Base-by-base conservation (phyloP, 495 filamentous ascomycete species). In the Podospora fimiseda region DNA sequence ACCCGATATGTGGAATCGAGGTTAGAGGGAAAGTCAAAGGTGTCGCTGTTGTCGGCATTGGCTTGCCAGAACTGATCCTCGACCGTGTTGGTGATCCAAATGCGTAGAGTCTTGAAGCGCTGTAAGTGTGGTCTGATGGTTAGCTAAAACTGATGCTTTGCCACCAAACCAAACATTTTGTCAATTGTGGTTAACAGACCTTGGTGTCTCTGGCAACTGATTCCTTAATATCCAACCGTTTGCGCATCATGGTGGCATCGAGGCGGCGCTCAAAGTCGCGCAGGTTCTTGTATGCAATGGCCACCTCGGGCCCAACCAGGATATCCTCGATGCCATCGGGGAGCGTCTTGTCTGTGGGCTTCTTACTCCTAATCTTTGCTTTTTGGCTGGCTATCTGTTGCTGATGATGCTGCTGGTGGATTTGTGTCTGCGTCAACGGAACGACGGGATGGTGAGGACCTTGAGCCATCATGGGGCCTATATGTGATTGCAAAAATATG, bases 61-160 rank as follows among this genome's bases (percentile, higher is more conserved):
- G 74, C 77, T 72, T 97, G 94, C 94, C 94, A 96, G 15, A 88
- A 85, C 69, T 97, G 94, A 60, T 88, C 87, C 69, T 97, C 91
- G 19, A 85, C 88, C 1, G 91, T 96, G 66, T 99, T 99, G 63
- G 86, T 89, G 56, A 99, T 86, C 89, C 90, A 97, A 51, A 99
- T 83, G 56, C 90, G 85, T 66, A 99, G 72, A 18, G 87, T 95
- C 62, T 86, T 86, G 68, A 85, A 84, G 45, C 88, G 82, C 80
- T 83, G 47, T 15, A 27, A 16, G 22, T n/a, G n/a, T n/a, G n/a
- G n/a, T n/a, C n/a, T n/a, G n/a, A n/a, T n/a, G n/a, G n/a, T n/a
- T n/a, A n/a, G n/a, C n/a, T n/a, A n/a, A n/a, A n/a, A n/a, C n/a
- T n/a, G n/a, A n/a, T n/a, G n/a, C n/a, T n/a, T n/a, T 5, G 5